Evolutionary conservation across 441 rosid species (phyloP), one percentile per base, ranked within the genome.

Genomic region (Croton laevigatus): DNA sequence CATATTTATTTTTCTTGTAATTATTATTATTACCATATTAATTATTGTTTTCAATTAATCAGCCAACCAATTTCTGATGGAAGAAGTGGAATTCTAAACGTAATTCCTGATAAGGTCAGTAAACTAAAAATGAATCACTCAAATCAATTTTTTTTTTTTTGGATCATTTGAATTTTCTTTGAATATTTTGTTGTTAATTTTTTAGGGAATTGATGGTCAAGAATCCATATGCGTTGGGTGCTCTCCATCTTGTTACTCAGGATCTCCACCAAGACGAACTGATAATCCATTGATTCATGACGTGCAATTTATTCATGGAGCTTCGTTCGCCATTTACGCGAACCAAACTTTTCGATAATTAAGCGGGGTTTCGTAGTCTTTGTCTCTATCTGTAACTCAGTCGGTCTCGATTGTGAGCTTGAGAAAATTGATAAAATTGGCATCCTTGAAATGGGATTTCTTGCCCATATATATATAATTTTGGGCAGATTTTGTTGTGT

Each of bases 221-320:
- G 88, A 86, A 75, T 59, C 78, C 16, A 53, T 46, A 12, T 82
- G 86, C 72, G 68, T 37, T 3, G 84, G 84, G 38, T 88, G 86
- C 60, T 64, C 74, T 1, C 80, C 85, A 19, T 73, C 77, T 19
- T 76, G 87, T 66, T 80, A 83, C 73, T 68, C 83, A 36, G 96
- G 92, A 19, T 88, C 97, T 44, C 97, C 97, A 16, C 97, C 92
- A 13, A 75, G 81, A 27, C 80, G 96, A 81, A 87, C 88, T 0
- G 79, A 79, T 2, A 91, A 91, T 71, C 96, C 97, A 46, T 76
- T 91, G 66, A 77, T 91, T 48, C 87, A 88, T 45, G 92, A 91
- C 61, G 80, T 83, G 4, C 86, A 82, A 1, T 91, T 91, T 75
- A 70, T 83, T 53, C 91, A 85, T 82, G 81, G 90, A 89, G 75